Evolutionary conservation across 805 yeast genomes (phyloP), one percentile per base, ranked within the genome.

Genomic region (Schizosaccharomyces cryophilus): DNA sequence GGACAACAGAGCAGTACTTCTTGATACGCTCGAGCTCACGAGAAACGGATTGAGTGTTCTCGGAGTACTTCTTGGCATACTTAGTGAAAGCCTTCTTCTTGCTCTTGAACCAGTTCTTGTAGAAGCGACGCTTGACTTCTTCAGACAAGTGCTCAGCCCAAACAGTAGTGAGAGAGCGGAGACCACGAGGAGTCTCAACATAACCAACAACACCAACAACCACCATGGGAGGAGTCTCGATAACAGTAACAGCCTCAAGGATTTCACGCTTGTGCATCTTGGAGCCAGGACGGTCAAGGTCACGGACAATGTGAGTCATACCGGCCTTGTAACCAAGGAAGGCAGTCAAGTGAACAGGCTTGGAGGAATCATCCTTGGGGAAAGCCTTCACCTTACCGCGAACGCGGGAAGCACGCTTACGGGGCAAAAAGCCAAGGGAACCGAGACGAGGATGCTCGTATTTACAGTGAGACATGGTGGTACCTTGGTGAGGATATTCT

Each of bases 371-470:
- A 78, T 90, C 97, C 83, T 84, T 88, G 76, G 99, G 98, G 95
- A 90, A 93, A 66, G 99, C 81, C 87, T 88, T 90, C 75, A 89
- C 93, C 82, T 87, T 89, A 80, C 96, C 98, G 83, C 95, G 87
- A 81, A 87, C 93, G 75, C 85, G 81, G 78, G 94, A 83, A 75
- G 97, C 88, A 83, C 98, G 88, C 96, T 93, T 93, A 84, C 96
- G 88, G 85, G 99, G 98, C 61, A 74, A 82, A 95, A 88, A 93
- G 75, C 97, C 98, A 77, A 93, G 82, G 78, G 95, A 90, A 79
- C 99, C 99, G 89, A 93, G 97, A 83, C 99, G 88, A 83, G 99
- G 99, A 73, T 93, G 95, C 87, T 93, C 97, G 93, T 75, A 93
- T 85, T 93, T 93, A 85, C 99, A 87, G 93, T 93, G 99, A 77